These are phyloP conservation scores for Porcisia deanei DNA, from an alignment of 208 protist species.

Conservation along the genomic window DNA sequence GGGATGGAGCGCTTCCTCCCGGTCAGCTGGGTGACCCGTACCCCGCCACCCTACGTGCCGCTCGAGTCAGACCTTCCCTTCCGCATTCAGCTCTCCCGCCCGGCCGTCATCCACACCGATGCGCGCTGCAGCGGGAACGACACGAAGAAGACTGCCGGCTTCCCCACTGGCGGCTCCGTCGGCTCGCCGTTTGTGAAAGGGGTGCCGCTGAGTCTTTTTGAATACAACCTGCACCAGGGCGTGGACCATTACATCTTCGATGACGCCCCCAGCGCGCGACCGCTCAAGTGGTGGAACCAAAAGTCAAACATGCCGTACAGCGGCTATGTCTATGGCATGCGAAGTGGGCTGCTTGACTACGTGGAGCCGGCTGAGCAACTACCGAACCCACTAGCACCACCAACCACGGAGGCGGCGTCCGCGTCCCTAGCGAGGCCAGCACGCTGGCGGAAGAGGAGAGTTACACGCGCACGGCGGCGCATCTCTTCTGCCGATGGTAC, in stretches of 20 bases:
- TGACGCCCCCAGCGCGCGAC: conserved; percentile 74
- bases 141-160: conserved; percentile 14
- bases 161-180: conserved; percentile 72
- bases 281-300: conserved; percentile 90
- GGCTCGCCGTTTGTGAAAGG: conserved; percentile 75
- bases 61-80: conserved; percentile 86
- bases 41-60: conserved; percentile 82
- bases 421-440: conserved; percentile 2
- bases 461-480: neutral
- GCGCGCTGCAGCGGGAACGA: neutral
- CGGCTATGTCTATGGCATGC: conserved; percentile 80
- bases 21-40: conserved; percentile 82
- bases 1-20: conserved; percentile 69
- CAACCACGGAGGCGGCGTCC: neutral
- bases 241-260: conserved; percentile 89
- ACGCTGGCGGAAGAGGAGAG: conserved; percentile 3
- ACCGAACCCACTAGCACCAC: conserved; percentile 62
- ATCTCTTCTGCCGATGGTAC: neutral
- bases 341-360: conserved; percentile 64
- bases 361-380: conserved; percentile 57
- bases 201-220: conserved; percentile 61
- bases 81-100: conserved; percentile 74
- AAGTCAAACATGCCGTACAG: conserved; percentile 91
- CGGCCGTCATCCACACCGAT: conserved; percentile 49
- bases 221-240: conserved; percentile 84